A percentile compares a stretch with the other conserved stretches of the same genome.
Evolutionary conservation across 2,329 filamentous ascomycete species (phyloP).

Genomic region (Sarocladium strictum): DNA sequence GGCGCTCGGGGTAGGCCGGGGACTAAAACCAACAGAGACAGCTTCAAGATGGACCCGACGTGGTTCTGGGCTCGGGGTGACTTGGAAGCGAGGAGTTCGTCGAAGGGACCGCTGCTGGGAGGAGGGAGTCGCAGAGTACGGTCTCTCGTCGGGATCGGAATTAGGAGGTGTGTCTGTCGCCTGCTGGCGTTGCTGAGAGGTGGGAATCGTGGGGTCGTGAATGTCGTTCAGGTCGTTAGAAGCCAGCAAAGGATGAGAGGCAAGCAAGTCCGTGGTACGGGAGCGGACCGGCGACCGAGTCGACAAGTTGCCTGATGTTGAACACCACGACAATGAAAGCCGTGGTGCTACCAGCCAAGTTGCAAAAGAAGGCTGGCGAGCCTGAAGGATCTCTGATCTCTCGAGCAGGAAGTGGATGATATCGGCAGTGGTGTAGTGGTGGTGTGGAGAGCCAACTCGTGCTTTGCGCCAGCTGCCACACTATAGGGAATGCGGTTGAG

Average conservation of each 20-base stretch:
- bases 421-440: not conserved
- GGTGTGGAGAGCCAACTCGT: conserved; percentile 4
- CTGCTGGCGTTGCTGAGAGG: conserved; percentile 39
- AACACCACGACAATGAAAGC: conserved; percentile 28
- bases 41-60: conserved; percentile 39
- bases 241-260: conserved; percentile 29
- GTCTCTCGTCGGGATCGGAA: conserved; percentile 33
- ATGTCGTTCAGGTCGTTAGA: conserved; percentile 51
- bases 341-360: conserved; percentile 3
- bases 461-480: conserved; percentile 3
- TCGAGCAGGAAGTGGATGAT: not conserved
- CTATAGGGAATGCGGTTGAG: not conserved
- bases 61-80: conserved; percentile 36
- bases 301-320: conserved; percentile 40
- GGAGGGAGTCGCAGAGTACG: conserved; percentile 34
- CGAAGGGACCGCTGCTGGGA: conserved; percentile 42
- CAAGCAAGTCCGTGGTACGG: conserved; percentile 41
- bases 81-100: conserved; percentile 45
- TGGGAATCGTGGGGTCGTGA: conserved; percentile 39
- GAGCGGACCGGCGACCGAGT: conserved; percentile 28
- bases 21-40: conserved; percentile 42
- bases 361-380: not conserved
- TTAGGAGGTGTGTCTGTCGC: conserved; percentile 22
- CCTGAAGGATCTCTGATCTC: not conserved
- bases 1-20: conserved; percentile 18